Percentiles rank a stretch among this genome's conserved stretches.
Evolutionary conservation across 331 rosid genomes (phyloP).

Genomic region (Pyracantha coccinea): DNA sequence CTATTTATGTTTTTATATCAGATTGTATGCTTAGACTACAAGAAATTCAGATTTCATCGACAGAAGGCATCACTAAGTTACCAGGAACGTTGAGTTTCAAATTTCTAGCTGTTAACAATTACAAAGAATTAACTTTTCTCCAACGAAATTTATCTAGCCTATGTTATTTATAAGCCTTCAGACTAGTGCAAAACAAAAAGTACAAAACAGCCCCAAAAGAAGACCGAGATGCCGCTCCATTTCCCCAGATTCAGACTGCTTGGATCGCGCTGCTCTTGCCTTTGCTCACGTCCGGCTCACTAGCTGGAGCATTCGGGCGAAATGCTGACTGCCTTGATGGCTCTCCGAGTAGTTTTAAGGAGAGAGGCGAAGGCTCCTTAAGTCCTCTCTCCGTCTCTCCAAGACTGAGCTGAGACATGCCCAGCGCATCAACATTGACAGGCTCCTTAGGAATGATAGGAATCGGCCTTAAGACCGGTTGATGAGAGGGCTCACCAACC

Average conservation of each 20-base stretch:
- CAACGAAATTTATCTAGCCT: slow-evolving; percentile 59
- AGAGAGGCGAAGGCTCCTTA: slow-evolving; percentile 62
- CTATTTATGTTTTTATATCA: too few species aligned
- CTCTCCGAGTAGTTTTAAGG: slow-evolving; percentile 64
- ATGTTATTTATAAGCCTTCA: slow-evolving; percentile 41
- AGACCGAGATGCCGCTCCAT: slow-evolving; percentile 16
- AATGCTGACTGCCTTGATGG: slow-evolving; percentile 93
- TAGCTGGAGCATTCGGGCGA: slow-evolving; percentile 63
- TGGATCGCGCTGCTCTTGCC: slow-evolving; percentile 58
- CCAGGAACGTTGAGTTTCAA: slow-evolving; percentile 23
- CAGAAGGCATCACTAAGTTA: slow-evolving; percentile 15
- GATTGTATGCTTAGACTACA: too few species aligned
- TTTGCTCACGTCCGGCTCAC: slow-evolving; percentile 46
- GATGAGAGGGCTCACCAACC: slow-evolving; percentile 38
- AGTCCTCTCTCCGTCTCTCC: slow-evolving; percentile 35
- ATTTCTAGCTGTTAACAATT: slow-evolving; percentile 56
- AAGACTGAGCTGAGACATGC: slow-evolving; percentile 83
- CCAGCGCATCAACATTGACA: slow-evolving; percentile 83
- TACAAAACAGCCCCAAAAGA: slow-evolving; percentile 26
- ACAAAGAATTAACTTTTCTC: slow-evolving; percentile 56
- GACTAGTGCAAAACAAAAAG: slow-evolving; percentile 13
- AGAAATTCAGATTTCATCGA: background rate
- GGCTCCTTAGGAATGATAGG: slow-evolving; percentile 70
- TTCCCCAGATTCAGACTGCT: slow-evolving; percentile 44
- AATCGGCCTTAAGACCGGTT: slow-evolving; percentile 69